These are phyloP conservation scores for Vaccinium vitisidaea DNA, from an alignment of 148 eudicot genomes.

Conservation along the genomic window DNA sequence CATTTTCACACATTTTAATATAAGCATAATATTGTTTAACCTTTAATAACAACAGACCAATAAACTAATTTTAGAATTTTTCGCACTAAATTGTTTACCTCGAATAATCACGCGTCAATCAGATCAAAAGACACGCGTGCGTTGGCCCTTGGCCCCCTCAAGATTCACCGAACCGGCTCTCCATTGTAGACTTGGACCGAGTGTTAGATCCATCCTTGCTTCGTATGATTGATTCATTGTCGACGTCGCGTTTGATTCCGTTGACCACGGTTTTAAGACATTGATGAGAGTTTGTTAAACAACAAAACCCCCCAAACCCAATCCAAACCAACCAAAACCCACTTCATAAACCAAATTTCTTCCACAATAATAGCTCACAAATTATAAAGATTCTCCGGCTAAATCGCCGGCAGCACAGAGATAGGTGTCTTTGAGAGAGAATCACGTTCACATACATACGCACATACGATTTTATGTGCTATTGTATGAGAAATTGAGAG, in stretches of 20 bases:
- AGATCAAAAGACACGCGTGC: background rate
- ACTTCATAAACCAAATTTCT: background rate
- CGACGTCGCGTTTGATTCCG: background rate
- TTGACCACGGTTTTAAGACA: background rate
- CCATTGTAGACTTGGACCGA: background rate
- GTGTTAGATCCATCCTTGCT: background rate
- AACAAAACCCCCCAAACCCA: background rate
- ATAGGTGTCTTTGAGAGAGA: background rate
- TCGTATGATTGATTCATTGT: background rate
- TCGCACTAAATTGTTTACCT: no score
- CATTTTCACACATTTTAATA: no score
- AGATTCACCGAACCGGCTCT: background rate
- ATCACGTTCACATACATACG: background rate
- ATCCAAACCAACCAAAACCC: background rate
- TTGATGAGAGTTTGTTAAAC: background rate
- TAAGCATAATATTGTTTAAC: no score
- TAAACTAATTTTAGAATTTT: no score
- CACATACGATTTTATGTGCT: background rate
- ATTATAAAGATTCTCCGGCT: background rate
- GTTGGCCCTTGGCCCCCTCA: no score
- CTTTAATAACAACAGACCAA: no score
- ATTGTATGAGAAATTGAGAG: slow-evolving; percentile 11
- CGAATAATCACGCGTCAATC: background rate
- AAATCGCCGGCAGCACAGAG: background rate
- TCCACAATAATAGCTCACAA: background rate